phyloP scores from a whole-genome alignment of 2,329 filamentous ascomycete species.

The Aspergillus candidus region DNA sequence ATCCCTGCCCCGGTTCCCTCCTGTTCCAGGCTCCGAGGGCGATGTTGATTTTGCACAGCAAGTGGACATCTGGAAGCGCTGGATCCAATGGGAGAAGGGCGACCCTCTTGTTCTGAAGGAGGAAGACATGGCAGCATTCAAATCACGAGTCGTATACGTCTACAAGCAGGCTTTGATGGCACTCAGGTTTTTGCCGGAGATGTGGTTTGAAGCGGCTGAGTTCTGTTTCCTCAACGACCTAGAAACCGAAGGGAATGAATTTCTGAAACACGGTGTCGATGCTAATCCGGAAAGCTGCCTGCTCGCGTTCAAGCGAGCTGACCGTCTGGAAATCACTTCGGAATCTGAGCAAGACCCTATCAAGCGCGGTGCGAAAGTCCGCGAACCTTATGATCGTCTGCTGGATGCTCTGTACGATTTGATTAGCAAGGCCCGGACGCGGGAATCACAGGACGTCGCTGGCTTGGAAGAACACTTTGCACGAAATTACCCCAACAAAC shows the following conservation, averaged over 20 bases:
- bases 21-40: slow-evolving; percentile 78
- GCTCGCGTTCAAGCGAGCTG: slow-evolving; percentile 80
- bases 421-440: slow-evolving; percentile 63
- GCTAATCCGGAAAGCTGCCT: slow-evolving; percentile 93
- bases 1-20: slow-evolving; percentile 74
- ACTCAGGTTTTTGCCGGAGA: slow-evolving; percentile 86
- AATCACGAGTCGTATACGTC: slow-evolving; percentile 74
- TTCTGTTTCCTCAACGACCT: slow-evolving; percentile 81
- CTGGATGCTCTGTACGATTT: slow-evolving; percentile 84
- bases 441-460: slow-evolving; percentile 57
- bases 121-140: slow-evolving; percentile 70
- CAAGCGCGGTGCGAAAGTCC: slow-evolving; percentile 64
- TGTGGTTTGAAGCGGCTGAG: slow-evolving; percentile 92
- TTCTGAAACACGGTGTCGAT: slow-evolving; percentile 73
- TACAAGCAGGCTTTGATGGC: slow-evolving; percentile 94
- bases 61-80: slow-evolving; percentile 82
- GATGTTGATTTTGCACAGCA: slow-evolving; percentile 78
- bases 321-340: slow-evolving; percentile 74
- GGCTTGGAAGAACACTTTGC: slow-evolving; percentile 52
- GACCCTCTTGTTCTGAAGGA: slow-evolving; percentile 81
- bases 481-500: slow-evolving; percentile 33
- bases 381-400: slow-evolving; percentile 76
- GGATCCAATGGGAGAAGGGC: slow-evolving; percentile 92
- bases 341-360: slow-evolving; percentile 65
- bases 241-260: slow-evolving; percentile 65